phyloP scores from a whole-genome alignment of 2,329 filamentous ascomycete genomes.

The Aureobasidium sp. region DNA sequence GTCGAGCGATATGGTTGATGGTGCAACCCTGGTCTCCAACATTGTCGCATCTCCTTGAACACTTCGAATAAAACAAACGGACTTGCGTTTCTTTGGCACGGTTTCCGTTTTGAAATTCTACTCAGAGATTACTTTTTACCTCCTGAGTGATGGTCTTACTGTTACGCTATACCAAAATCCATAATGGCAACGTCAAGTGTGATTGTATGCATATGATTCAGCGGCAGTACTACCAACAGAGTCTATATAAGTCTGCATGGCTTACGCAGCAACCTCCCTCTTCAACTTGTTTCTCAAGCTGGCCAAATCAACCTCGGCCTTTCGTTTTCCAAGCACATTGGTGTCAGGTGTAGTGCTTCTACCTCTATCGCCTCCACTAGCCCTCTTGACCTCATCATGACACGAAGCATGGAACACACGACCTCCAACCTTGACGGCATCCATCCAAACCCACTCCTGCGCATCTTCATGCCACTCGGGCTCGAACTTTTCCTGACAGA shows the following conservation, averaged over 20 bases:
- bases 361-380: slow-evolving; percentile 20
- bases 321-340: slow-evolving; percentile 26
- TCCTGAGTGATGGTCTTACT: too few relatives aligned
- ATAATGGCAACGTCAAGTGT: background rate
- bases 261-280: slow-evolving; percentile 10
- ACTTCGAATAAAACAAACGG: too few relatives aligned
- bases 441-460: slow-evolving; percentile 96
- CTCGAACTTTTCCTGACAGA: slow-evolving; percentile 93
- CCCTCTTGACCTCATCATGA: slow-evolving; percentile 55
- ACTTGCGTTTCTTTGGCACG: too few relatives aligned
- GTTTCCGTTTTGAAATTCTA: too few relatives aligned
- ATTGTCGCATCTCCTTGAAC: too few relatives aligned
- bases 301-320: slow-evolving; percentile 24
- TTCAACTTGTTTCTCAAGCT: slow-evolving; percentile 8
- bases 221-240: background rate
- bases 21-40: background rate
- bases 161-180: background rate
- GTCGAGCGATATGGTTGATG: background rate
- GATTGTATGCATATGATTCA: background rate
- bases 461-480: slow-evolving; percentile 86
- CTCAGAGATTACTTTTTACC: too few relatives aligned
- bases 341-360: slow-evolving; percentile 29
- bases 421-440: slow-evolving; percentile 69
- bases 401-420: slow-evolving; percentile 88
- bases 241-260: background rate